Percentiles rank a stretch among this genome's conserved stretches.
These are phyloP conservation scores for Fusarium redolens DNA, from an alignment of 2,329 filamentous ascomycete genomes.

Conservation along the genomic window DNA sequence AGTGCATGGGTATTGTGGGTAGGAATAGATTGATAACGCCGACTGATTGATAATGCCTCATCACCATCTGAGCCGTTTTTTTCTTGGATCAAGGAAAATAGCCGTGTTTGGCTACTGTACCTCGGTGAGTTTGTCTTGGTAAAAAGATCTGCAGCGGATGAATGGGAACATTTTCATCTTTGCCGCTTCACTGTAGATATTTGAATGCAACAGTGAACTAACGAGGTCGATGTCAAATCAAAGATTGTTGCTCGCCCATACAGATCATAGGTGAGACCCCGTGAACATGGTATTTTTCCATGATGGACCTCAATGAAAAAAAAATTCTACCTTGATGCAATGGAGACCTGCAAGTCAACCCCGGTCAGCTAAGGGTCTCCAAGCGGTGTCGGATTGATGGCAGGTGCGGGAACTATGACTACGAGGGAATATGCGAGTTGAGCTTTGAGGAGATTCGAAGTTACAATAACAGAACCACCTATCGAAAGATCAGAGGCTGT, in stretches of 20 bases:
- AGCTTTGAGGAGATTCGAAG: not conserved
- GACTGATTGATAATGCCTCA: slow-evolving; percentile 44
- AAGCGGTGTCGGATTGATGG: not conserved
- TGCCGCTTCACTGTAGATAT: not conserved
- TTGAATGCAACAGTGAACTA: not conserved
- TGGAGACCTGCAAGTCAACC: not conserved
- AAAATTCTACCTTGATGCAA: not conserved
- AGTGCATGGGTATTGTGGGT: slow-evolving; percentile 22
- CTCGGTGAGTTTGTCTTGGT: not conserved
- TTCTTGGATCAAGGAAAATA: not conserved
- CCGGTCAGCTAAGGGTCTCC: not conserved
- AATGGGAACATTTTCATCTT: not conserved
- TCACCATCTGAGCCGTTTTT: slow-evolving; percentile 16
- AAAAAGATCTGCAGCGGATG: not conserved
- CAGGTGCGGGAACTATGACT: not conserved
- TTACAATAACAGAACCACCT: not conserved
- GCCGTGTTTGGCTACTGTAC: not conserved
- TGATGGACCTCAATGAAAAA: not conserved
- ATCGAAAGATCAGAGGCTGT: not conserved
- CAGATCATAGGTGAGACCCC: not conserved
- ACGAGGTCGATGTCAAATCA: not conserved
- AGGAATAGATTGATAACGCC: slow-evolving; percentile 41
- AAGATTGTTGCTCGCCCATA: not conserved
- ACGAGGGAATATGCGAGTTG: not conserved
- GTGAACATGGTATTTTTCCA: not conserved